A percentile compares a stretch with the other conserved stretches of the same genome.
These are phyloP conservation scores for Dimocarpus longan DNA, from an alignment of 345 rosid species.

Conservation along the genomic window DNA sequence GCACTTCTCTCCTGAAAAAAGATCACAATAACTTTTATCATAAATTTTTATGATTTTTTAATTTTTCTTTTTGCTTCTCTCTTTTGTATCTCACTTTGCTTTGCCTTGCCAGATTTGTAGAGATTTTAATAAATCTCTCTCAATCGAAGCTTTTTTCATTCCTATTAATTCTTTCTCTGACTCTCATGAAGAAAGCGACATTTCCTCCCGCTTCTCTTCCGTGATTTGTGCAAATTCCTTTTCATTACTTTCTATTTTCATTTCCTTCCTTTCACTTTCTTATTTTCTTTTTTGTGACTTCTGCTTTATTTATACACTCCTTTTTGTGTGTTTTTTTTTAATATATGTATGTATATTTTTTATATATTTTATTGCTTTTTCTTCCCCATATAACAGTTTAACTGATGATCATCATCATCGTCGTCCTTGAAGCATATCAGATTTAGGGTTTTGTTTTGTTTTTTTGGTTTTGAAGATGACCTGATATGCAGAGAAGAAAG, in stretches of 20 bases:
- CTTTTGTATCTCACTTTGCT: background rate
- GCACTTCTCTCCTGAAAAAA: background rate
- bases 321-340: background rate
- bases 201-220: constrained; percentile 24
- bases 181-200: constrained; percentile 44
- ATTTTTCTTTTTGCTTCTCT: background rate
- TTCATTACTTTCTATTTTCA: background rate
- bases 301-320: background rate
- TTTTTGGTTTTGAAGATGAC: background rate
- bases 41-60: background rate
- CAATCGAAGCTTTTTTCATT: background rate
- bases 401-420: constrained; percentile 7
- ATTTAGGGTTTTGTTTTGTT: constrained; percentile 13
- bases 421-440: constrained; percentile 6
- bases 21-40: background rate
- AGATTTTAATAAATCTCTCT: constrained; percentile 32
- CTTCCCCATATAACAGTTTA: background rate
- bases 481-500: background rate
- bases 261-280: background rate
- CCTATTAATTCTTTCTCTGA: constrained; percentile 29
- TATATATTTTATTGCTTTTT: background rate
- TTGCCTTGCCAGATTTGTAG: constrained; percentile 36
- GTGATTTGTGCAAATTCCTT: constrained; percentile 18
- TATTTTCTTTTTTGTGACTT: background rate
- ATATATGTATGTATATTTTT: background rate